Conservation (phyloP, 805 yeast genomes). For the Wickerhamomyces queroliae region DNA sequence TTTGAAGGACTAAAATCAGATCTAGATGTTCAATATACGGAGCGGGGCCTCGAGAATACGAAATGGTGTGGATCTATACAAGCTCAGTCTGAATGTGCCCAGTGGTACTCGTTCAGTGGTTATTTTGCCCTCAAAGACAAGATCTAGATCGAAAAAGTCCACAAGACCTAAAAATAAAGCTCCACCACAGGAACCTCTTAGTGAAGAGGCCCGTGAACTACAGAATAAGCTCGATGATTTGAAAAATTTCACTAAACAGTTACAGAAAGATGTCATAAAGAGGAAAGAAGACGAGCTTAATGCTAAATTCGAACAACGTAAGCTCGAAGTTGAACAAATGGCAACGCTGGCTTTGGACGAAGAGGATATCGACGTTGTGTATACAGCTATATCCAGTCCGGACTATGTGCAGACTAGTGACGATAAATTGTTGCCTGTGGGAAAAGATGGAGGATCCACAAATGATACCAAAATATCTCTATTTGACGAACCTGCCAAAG, state of each 20-base stretch:
- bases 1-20: not conserved
- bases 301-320: not conserved
- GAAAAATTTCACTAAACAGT: not conserved
- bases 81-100: no score
- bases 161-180: not conserved
- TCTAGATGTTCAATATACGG: not conserved
- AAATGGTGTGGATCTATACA: no score
- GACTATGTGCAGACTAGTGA: not conserved
- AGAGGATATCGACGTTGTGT: slow-evolving; percentile 1
- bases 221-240: not conserved
- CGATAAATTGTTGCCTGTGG: no score
- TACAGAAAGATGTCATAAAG: not conserved
- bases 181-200: no score
- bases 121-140: not conserved
- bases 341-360: not conserved
- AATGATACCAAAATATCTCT: slow-evolving; percentile 2
- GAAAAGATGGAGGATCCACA: not conserved
- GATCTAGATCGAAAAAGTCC: not conserved
- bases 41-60: not conserved
- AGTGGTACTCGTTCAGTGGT: not conserved
- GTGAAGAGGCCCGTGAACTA: not conserved
- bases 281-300: not conserved
- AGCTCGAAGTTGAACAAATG: not conserved
- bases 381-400: not conserved
- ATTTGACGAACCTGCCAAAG: slow-evolving; percentile 21